Evolutionary conservation across 2,329 filamentous ascomycete genomes (phyloP).

Genomic region (Clonostachys byssicola): DNA sequence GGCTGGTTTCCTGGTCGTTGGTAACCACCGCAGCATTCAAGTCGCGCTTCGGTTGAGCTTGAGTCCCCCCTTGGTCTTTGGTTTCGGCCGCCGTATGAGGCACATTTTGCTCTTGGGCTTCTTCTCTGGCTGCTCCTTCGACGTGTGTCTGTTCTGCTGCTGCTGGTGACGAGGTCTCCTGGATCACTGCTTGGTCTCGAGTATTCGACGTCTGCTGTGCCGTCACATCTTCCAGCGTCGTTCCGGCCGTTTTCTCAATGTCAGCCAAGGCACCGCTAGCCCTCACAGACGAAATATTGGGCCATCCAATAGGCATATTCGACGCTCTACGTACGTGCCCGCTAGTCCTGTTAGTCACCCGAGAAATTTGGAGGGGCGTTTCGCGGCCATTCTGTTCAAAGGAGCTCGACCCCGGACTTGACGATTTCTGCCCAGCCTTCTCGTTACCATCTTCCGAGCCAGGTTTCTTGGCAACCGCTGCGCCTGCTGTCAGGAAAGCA

Average conservation of each 20-base stretch:
- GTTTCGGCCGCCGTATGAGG: too few species aligned
- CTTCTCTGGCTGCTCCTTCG: too few species aligned
- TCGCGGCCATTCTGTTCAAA: not conserved
- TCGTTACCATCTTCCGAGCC: not conserved
- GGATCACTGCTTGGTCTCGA: too few species aligned
- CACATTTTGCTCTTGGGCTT: too few species aligned
- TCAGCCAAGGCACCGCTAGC: conserved; percentile 6
- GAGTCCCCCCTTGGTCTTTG: too few species aligned
- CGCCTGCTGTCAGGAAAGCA: conserved; percentile 1
- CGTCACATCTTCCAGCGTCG: too few species aligned
- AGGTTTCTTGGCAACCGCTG: conserved; percentile 17
- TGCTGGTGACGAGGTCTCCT: too few species aligned
- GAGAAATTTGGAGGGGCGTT: not conserved
- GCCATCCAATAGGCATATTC: conserved; percentile 31
- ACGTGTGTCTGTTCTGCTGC: too few species aligned
- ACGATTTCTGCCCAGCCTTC: not conserved
- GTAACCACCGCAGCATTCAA: too few species aligned
- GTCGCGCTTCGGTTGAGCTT: too few species aligned
- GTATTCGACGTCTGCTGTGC: too few species aligned
- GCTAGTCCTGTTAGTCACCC: not conserved
- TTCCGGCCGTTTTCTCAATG: not conserved
- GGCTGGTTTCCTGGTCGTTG: too few species aligned
- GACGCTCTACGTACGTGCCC: conserved; percentile 17
- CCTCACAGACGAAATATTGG: conserved; percentile 21
- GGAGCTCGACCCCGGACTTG: not conserved